Base-by-base conservation (phyloP, 495 filamentous ascomycete genomes). In the Rhypophila decipiens region DNA sequence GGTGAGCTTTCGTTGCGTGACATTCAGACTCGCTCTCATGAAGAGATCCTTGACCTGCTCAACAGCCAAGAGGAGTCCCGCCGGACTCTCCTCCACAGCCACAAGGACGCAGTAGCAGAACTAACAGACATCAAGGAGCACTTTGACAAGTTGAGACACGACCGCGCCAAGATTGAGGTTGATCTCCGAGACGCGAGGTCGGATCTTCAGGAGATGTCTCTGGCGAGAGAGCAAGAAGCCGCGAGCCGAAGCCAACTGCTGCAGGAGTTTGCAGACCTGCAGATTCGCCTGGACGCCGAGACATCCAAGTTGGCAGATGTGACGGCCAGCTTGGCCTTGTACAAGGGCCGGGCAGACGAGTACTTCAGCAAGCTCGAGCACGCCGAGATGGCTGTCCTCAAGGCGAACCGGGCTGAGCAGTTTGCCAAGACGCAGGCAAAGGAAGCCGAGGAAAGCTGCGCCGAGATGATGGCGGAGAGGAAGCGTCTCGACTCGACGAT, bases 281-380 rank as follows among this genome's bases (percentile, higher is more conserved):
- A 96, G 57, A 96, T 97, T 54, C 79, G 90, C 37, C 76, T 97
- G 37, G 93, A 98, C 58, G 82, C 83, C 10, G 93, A 98, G 69
- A 76, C 80, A 2, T 95, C 89, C 2, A 89, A 87, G 66, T 77
- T 87, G 29, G 82, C 82, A 15, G 93, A 98, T 59, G 79, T 95
- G 15, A 79, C 79, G 13, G 86, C 90, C 11, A 95, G 84, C 59
- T 74, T 96, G 12, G 84, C 78, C 49, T 69, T 96, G 21, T 98
- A 97, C 76, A 97, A 95, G 77, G 81, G 79, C 37, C 84, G 93
- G 22, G 86, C 91, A 1, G 90, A 97, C 60, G 93, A 98, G 61
- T 98, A 98, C 57, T 98, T 96, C 70, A 88, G 79, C 73, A 96
- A 95, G 67, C 84, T 98, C 15, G 93, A 98, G 61, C 90, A 96